These are phyloP conservation scores for Aureobasidium sp. DNA, from an alignment of 2,329 filamentous ascomycete genomes.

Conservation along the genomic window DNA sequence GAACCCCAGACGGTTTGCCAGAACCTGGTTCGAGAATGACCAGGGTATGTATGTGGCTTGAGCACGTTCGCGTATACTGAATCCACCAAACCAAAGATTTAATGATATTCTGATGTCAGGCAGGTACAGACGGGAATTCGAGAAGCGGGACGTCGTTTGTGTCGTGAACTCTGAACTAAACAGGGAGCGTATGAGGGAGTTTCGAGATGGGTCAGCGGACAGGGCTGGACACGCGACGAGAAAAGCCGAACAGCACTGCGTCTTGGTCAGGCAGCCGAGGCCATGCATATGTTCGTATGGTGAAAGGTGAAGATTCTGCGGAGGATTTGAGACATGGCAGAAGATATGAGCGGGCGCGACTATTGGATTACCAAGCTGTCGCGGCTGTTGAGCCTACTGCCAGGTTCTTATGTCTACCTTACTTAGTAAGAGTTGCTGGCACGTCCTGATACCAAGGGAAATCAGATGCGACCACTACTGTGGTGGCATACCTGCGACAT, in stretches of 20 bases:
- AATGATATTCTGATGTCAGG: not conserved
- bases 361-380: not conserved
- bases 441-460: too few species aligned
- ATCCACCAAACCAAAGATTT: not conserved
- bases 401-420: not conserved
- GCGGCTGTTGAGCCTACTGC: too few species aligned
- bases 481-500: too few species aligned
- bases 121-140: not conserved
- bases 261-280: not conserved
- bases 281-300: too few species aligned
- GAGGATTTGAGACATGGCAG: not conserved
- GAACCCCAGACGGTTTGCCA: not conserved
- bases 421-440: too few species aligned
- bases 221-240: too few species aligned
- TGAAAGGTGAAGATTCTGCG: not conserved
- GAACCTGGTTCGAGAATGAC: not conserved
- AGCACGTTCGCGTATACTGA: not conserved
- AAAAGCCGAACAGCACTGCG: not conserved
- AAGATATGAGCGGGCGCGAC: not conserved
- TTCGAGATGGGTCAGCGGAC: not conserved
- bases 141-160: not conserved
- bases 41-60: slow-evolving; percentile 1
- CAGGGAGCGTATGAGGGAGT: slow-evolving; percentile 4
- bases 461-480: too few species aligned
- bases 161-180: not conserved